These are phyloP conservation scores for Austroboletus novae-zelandiae DNA, from an alignment of 1,284 basidiomycete species.

Conservation along the genomic window DNA sequence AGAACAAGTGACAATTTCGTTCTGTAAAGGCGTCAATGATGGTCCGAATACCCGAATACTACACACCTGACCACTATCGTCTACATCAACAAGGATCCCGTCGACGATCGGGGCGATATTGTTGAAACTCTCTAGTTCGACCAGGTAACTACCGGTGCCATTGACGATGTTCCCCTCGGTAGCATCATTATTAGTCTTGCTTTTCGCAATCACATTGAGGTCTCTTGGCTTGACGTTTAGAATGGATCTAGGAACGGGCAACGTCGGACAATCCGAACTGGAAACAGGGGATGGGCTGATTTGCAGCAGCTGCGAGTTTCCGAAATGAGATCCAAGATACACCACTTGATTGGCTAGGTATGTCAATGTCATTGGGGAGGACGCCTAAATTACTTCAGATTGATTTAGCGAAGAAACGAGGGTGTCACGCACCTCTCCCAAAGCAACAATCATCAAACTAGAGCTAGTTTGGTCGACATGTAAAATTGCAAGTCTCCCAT, in stretches of 20 bases:
- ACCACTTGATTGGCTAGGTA: constrained; percentile 75
- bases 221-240: constrained; percentile 37
- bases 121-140: constrained; percentile 63
- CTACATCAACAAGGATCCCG: constrained; percentile 74
- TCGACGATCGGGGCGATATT: constrained; percentile 91
- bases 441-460: constrained; percentile 57
- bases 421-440: constrained; percentile 64
- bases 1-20: constrained; percentile 86
- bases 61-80: constrained; percentile 72
- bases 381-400: constrained; percentile 47
- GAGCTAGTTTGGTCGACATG: constrained; percentile 45
- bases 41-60: background rate
- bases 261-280: constrained; percentile 41
- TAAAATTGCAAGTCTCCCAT: constrained; percentile 69
- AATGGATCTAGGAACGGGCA: constrained; percentile 50
- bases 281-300: constrained; percentile 49
- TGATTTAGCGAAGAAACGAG: background rate
- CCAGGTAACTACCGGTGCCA: constrained; percentile 50
- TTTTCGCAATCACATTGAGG: constrained; percentile 27
- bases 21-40: constrained; percentile 39
- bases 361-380: constrained; percentile 73
- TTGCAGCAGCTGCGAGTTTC: constrained; percentile 76
- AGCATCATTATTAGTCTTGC: constrained; percentile 31
- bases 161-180: constrained; percentile 48
- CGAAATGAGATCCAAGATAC: constrained; percentile 81